Percentiles rank a stretch among this genome's conserved stretches.
Evolutionary conservation across 768 basidiomycete species (phyloP).

Genomic region (Lepiota venenata): DNA sequence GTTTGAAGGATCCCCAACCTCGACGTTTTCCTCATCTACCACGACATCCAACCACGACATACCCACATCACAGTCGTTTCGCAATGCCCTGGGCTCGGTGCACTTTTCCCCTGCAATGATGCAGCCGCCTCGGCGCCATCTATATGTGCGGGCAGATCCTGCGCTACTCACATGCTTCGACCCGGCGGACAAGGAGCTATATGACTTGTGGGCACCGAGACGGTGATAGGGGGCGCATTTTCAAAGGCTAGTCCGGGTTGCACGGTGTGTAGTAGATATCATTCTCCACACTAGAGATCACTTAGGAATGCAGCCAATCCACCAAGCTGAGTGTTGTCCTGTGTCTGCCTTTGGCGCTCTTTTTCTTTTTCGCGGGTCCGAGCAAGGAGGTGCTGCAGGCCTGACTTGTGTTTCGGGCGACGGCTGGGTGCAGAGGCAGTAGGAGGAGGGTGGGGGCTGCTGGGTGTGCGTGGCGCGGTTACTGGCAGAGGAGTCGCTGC

Average conservation of each 20-base stretch:
- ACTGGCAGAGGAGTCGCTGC: slow-evolving; percentile 3
- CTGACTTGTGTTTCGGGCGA: slow-evolving; percentile 51
- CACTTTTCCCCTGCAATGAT: slow-evolving; percentile 22
- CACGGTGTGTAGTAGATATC: slow-evolving; percentile 4
- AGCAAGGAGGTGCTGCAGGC: slow-evolving; percentile 61
- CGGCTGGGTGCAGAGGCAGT: neutral
- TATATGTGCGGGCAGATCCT: slow-evolving; percentile 60
- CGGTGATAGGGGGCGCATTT: slow-evolving; percentile 19
- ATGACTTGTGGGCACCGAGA: slow-evolving; percentile 71
- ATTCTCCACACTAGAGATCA: slow-evolving; percentile 24
- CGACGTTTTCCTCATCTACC: slow-evolving; percentile 31
- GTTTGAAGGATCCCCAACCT: slow-evolving; percentile 25
- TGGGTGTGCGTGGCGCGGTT: slow-evolving; percentile 5
- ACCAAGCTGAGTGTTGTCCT: slow-evolving; percentile 20
- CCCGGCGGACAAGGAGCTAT: slow-evolving; percentile 70
- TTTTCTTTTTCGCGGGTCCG: slow-evolving; percentile 54
- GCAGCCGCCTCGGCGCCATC: slow-evolving; percentile 24
- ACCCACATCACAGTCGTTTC: slow-evolving; percentile 1
- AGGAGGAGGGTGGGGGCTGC: slow-evolving; percentile 10
- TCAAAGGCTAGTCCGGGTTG: neutral
- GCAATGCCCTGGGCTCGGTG: slow-evolving; percentile 4
- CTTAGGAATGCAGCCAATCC: slow-evolving; percentile 56
- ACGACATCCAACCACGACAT: slow-evolving; percentile 19
- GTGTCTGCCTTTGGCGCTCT: slow-evolving; percentile 26
- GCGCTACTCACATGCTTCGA: slow-evolving; percentile 73